Evolutionary conservation across 805 yeast genomes (phyloP), one percentile per base, ranked within the genome.

Genomic region (Lachancea meyersii): DNA sequence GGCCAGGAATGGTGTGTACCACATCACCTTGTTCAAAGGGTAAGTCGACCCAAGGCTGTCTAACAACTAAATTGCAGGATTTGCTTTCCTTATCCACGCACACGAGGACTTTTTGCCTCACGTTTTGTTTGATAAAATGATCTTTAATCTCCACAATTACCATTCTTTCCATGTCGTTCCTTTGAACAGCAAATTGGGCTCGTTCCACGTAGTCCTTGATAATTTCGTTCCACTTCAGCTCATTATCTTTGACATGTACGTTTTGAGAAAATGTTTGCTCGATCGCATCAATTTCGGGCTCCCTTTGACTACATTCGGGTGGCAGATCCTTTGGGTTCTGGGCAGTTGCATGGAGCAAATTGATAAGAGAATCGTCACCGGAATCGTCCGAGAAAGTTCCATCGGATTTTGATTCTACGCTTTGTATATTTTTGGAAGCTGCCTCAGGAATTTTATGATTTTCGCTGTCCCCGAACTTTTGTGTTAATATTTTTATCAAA

Each of bases 41-140:
- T 4, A 84, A 58, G 5, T 68, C 67, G 1, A 71, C 64, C 75
- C 85, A 80, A 21, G 79, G 79, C 30, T 79, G 86, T 41, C 91
- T 59, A 0, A 83, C 67, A 1, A 81, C 64, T 0, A 84, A 54
- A 28, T 73, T 75, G 3, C 60, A 55, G 2, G 35, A 41, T 0
- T 44, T 35, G 0, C 64, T 68, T 2, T 63, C 49, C 0, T 56
- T 57, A 48, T 75, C 72, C 3, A 61, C 48, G 22, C 82, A 85
- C 4, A 72, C 68, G n/a, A 83, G 43, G 4, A 82, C 69, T 20
- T 73, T 65, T 51, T 82, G 88, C 14, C 64, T 61, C 9, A 57
- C 59, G n/a, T 51, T 47, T 18, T 50, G 52, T 5, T 54, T 53
- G 9, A 55, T 31, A 6, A 37, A 42, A 23, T 52, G 28, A 24